Evolutionary conservation across 805 yeast species (phyloP).

Genomic region (Yamadazyma akitaensis): DNA sequence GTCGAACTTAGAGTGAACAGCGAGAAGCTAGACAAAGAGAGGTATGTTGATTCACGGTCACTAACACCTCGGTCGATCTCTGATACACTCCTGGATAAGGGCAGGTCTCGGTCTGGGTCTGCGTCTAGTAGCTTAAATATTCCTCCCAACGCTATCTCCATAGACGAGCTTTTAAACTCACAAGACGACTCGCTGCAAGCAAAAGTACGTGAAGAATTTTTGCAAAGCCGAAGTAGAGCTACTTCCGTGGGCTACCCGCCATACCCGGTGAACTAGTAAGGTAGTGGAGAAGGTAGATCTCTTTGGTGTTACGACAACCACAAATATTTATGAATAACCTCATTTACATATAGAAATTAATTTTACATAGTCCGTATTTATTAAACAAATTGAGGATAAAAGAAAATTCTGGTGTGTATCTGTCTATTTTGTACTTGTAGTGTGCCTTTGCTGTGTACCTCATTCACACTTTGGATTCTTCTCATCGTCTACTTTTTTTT

Average conservation of each 20-base stretch:
- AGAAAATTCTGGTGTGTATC: too few relatives aligned
- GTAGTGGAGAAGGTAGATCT: too few relatives aligned
- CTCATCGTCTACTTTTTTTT: not conserved
- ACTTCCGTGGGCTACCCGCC: constrained; percentile 9
- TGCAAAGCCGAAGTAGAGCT: constrained; percentile 6
- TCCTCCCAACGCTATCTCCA: constrained; percentile 7
- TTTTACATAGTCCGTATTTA: too few relatives aligned
- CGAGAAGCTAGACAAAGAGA: not conserved
- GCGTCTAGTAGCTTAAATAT: constrained; percentile 5
- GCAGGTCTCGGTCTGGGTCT: constrained; percentile 12
- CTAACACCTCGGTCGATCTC: not conserved
- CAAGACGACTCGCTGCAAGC: not conserved
- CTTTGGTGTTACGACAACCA: too few relatives aligned
- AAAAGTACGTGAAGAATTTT: not conserved
- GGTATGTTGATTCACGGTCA: not conserved
- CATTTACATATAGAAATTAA: too few relatives aligned
- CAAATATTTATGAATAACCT: too few relatives aligned
- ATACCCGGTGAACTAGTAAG: constrained; percentile 5
- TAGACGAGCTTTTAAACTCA: constrained; percentile 8
- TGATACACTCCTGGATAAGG: not conserved
- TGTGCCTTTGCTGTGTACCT: too few relatives aligned
- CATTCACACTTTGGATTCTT: too few relatives aligned
- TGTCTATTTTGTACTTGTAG: too few relatives aligned
- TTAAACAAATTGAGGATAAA: too few relatives aligned
- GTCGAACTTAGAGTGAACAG: not conserved